Evolutionary conservation across 2,329 filamentous ascomycete genomes (phyloP).

Genomic region (Penicillium sp.): DNA sequence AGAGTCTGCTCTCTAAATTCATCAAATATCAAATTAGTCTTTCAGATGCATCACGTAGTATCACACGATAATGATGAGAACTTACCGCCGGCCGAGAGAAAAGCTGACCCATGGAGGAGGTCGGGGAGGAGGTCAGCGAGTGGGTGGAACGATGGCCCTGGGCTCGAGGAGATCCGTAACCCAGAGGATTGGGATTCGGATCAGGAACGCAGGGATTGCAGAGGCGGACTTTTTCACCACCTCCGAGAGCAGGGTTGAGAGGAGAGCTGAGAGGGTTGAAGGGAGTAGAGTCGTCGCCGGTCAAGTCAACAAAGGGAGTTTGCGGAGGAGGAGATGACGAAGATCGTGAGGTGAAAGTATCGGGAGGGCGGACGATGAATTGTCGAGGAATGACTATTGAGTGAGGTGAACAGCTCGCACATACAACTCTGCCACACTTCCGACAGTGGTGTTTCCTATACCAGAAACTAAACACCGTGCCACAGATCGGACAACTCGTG

Average conservation of each 20-base stretch:
- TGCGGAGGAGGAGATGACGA: conserved; percentile 42
- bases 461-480: conserved; percentile 77
- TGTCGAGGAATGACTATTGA: conserved; percentile 92
- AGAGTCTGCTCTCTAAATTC: conserved; percentile 8
- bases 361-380: conserved; percentile 83
- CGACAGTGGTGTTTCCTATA: conserved; percentile 92
- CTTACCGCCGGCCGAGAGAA: conserved; percentile 12
- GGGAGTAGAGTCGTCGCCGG: conserved; percentile 41
- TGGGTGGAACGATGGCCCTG: conserved; percentile 28
- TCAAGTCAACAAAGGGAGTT: conserved; percentile 53
- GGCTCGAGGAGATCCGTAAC: conserved; percentile 34
- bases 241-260: conserved; percentile 59
- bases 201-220: conserved; percentile 76
- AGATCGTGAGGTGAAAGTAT: conserved; percentile 45
- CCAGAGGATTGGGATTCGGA: conserved; percentile 61
- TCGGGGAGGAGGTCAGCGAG: conserved; percentile 25
- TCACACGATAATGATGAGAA: not conserved
- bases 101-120: conserved; percentile 17
- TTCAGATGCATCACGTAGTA: not conserved
- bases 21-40: not conserved
- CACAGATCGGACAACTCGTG: conserved; percentile 81
- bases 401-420: conserved; percentile 86
- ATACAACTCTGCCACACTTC: conserved; percentile 94
- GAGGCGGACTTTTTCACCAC: conserved; percentile 69
- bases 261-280: conserved; percentile 22